These are phyloP conservation scores for Malassezia psittaci DNA, from an alignment of 1,284 basidiomycete species.

Conservation along the genomic window DNA sequence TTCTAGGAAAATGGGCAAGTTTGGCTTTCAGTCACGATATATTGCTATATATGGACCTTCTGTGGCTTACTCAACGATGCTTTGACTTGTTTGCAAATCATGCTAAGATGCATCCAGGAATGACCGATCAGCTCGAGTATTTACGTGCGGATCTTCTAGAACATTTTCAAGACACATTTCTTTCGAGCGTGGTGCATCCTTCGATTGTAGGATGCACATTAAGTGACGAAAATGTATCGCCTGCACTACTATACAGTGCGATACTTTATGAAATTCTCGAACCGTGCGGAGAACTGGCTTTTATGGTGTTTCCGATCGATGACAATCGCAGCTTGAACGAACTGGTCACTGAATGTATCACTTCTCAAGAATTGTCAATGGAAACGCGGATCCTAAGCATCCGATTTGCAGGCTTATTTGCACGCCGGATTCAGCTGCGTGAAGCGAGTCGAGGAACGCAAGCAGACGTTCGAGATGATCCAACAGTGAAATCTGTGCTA, in stretches of 20 bases:
- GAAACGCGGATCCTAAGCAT: not conserved
- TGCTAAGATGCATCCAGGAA: not conserved
- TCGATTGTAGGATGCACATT: not conserved
- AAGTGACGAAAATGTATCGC: not conserved
- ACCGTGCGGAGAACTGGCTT: not conserved
- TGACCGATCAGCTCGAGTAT: constrained; percentile 1
- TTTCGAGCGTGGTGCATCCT: not conserved
- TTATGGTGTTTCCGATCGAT: not conserved
- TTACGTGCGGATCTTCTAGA: not conserved
- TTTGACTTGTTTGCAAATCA: not conserved
- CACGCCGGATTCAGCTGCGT: not conserved
- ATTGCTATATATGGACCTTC: not conserved
- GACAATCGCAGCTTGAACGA: not conserved
- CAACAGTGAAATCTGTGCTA: not conserved
- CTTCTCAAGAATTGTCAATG: not conserved
- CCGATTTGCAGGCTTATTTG: not conserved
- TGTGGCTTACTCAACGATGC: not conserved
- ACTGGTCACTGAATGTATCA: not conserved
- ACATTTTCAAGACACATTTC: not conserved
- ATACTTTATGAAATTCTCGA: not conserved
- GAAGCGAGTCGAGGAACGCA: not conserved
- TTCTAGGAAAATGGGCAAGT: not conserved
- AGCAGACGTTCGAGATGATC: not conserved
- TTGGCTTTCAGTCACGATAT: not conserved
- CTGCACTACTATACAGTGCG: not conserved